Base-by-base conservation (phyloP, 139 green algal genomes). In the Microglena sp. region DNA sequence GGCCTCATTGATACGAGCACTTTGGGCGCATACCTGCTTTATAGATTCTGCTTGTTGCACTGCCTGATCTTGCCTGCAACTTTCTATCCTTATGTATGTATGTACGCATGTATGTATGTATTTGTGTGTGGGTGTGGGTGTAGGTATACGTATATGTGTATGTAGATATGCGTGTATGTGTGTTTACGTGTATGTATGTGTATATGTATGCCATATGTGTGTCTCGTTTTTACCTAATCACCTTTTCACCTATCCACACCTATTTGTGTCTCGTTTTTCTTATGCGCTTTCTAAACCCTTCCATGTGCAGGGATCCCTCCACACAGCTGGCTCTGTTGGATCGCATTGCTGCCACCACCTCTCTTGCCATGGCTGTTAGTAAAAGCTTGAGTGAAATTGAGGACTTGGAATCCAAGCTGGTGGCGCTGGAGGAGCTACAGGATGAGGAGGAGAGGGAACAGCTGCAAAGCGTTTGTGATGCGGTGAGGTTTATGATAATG, bases 271-370 rank as follows among this genome's bases (percentile, higher is more conserved):
- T n/a, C 50, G 6, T 15, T n/a, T 6, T 11, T n/a, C 15, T 27
- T 31, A 6, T 11, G 15, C 15, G 15, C 15, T 15, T n/a, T 59
- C 50, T 27, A 31, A 59, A 27, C 24, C 50, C 15, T n/a, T 32
- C 50, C 7, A 6, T n/a, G 6, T n/a, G 50, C 15, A 22, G 15
- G 7, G 29, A 40, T 29, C 27, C 43, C n/a, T 30, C 5, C 60
- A 55, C 43, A 77, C 82, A 94, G 82, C 66, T 92, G 30, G 68
- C 66, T 0, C 57, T 92, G 60, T 77, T 94, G 61, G 87, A 94
- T 61, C 61, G 74, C 4, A 71, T 92, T 2, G 86, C 86, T 0
- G 62, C 70, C 57, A 84, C 67, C 26, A 28, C 53, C 0, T 34
- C 44, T 0, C 26, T 65, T 6, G 74, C 71, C 11, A 64, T 46